Evolutionary conservation across 163 green algal species (phyloP), one percentile per base, ranked within the genome.

Genomic region (Scenedesmus sp.): DNA sequence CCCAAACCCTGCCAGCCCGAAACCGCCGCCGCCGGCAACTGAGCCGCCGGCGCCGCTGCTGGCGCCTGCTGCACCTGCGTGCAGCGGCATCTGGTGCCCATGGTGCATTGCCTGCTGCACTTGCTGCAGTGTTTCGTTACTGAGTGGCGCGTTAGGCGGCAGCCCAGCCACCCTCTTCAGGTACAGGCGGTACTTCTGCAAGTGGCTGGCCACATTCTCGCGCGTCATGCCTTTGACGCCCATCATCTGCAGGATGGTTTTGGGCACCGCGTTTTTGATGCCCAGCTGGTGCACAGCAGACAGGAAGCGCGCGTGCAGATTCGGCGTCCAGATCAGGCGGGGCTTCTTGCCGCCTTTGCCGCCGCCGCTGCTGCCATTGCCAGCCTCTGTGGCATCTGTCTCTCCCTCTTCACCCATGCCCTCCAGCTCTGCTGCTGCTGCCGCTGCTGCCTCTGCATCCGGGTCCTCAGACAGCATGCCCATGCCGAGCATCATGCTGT

Each of bases 121-220:
- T 55, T 94, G 92, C 64, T 92, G 82, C 74, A 94, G 86, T 12
- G 84, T 88, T 1, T 94, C 91, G 12, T 82, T 57, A 34, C 57
- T 93, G 62, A 94, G 82, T 2, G 93, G 89, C 34, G 90, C 87
- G 57, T 94, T 93, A 18, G 91, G 54, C 59, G 93, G 93, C 77
- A 93, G 76, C 0, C 90, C 84, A 1, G 93, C 91, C 8, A 96
- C 92, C 1, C 93, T 91, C 93, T 98, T 98, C 52, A 99, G 91
- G 93, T 98, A 97, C 79, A 99, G 93, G 34, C 98, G 94, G 95
- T 99, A 99, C 95, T 99, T 99, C 86, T 99, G 98, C 66, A 99
- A 93, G 91, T 99, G 98, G 90, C 95, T 98, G 59, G 98, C 98
- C 67, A 99, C 98, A 89, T 99, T 99, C 92, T 99, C 98, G 2